Conservation (phyloP, 768 basidiomycete species). For the Rubroboletus satanas region DNA sequence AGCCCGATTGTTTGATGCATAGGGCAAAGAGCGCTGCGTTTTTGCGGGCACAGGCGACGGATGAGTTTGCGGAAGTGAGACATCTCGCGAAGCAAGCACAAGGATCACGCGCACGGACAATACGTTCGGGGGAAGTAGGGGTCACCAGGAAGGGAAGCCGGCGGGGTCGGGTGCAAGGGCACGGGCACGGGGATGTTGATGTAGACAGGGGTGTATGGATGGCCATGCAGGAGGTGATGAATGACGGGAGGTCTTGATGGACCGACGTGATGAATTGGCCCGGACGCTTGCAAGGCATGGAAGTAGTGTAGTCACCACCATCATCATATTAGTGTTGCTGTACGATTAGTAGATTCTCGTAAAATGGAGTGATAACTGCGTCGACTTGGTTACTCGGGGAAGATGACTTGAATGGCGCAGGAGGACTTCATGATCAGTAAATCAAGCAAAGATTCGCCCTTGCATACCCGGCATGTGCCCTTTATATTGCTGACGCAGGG, state of each 20-base stretch:
- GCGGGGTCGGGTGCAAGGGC: conserved; percentile 2
- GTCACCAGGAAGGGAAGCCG: conserved; percentile 3
- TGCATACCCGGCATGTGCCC: not conserved
- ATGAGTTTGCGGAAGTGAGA: conserved; percentile 67
- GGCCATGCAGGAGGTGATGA: conserved; percentile 25
- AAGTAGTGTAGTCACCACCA: not conserved
- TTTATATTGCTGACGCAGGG: no score
- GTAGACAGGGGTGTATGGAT: conserved; percentile 17
- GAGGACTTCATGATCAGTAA: not conserved
- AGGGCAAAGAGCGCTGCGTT: conserved; percentile 62
- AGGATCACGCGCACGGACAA: not conserved
- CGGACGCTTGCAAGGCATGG: not conserved
- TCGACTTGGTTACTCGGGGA: not conserved
- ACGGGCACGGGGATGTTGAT: conserved; percentile 1
- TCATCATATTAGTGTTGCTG: not conserved
- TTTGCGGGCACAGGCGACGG: conserved; percentile 73
- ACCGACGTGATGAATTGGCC: not conserved
- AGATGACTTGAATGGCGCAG: not conserved
- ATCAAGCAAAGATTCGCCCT: not conserved
- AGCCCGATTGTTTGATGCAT: conserved; percentile 61
- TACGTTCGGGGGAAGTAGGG: not conserved
- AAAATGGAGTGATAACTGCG: not conserved
- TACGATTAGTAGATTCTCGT: not conserved
- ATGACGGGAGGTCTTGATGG: not conserved
- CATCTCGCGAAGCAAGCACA: conserved; percentile 52